Base-by-base conservation (phyloP, 2,329 filamentous ascomycete genomes). In the Alternaria triticina region DNA sequence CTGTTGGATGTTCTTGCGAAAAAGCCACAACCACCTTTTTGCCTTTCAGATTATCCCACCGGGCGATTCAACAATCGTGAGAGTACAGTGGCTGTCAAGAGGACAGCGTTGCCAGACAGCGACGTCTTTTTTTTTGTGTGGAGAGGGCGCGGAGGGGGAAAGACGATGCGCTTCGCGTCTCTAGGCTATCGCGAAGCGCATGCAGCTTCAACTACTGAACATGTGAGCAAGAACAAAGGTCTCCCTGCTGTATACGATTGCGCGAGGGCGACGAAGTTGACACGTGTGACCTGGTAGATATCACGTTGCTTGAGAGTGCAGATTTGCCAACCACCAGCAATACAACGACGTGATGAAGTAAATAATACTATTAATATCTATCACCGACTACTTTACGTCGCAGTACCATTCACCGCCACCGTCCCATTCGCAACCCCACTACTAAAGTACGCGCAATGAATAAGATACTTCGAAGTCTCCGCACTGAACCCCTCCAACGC, bases 381-480 rank as follows among this genome's bases (percentile, higher is more conserved):
- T 44, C n/a, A 11, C 7, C 6, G 7, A 44, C 17, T 23, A n/a
- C 17, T 25, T 9, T 52, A 36, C 20, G 28, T 12, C 28, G 20
- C 20, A 3, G 28, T 51, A 7, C 49, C 28, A 15, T 36, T 50
- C 11, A 5, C 12, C 44, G 28, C n/a, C 2, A 12, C 27, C 1
- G 59, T 58, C 6, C 20, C 22, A 12, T 40, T 54, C 59, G 13
- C 13, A 8, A 7, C 12, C 11, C 27, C 49, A 44, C 45, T 20
- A 27, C 50, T 44, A 59, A 62, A 62, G n/a, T 62, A 62, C 33
- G 60, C 55, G 2, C 60, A 62, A 45, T 62, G 50, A 44, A 62
- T 62, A 4, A 20, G n/a, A 40, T 59, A 62, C 22, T 10, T 20
- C 6, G 56, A 59, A 1, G 60, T 59, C 44, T 62, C 60, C 0